A percentile compares a stretch with the other conserved stretches of the same genome.
phyloP scores from a whole-genome alignment of 345 rosid species.

The Salix dunnii region DNA sequence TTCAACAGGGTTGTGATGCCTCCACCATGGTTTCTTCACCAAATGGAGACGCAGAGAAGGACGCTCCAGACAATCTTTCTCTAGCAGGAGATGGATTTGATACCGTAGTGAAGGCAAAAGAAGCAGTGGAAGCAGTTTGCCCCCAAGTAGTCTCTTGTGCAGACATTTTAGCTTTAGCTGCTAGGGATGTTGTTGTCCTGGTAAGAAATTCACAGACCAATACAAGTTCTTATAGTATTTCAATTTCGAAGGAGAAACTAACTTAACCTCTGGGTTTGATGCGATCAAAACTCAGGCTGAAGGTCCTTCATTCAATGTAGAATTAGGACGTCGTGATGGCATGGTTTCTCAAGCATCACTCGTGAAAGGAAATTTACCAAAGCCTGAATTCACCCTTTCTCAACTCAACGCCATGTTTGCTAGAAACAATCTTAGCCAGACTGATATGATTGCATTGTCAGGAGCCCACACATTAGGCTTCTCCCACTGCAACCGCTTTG shows the following conservation, averaged over 20 bases:
- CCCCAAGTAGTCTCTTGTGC: slow-evolving; percentile 82
- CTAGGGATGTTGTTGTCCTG: slow-evolving; percentile 73
- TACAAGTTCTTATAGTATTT: background rate
- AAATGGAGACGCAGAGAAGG: slow-evolving; percentile 78
- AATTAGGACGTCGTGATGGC: slow-evolving; percentile 83
- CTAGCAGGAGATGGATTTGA: slow-evolving; percentile 95
- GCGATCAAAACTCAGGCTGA: slow-evolving; percentile 48
- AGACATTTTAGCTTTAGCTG: slow-evolving; percentile 70
- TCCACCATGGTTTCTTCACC: slow-evolving; percentile 64
- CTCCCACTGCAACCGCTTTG: slow-evolving; percentile 72
- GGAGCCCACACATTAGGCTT: slow-evolving; percentile 92
- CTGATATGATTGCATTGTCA: slow-evolving; percentile 84
- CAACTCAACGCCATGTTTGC: slow-evolving; percentile 52
- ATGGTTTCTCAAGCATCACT: slow-evolving; percentile 54
- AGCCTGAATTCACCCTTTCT: slow-evolving; percentile 44
- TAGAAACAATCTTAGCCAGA: slow-evolving; percentile 44
- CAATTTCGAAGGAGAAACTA: background rate
- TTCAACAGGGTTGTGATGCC: slow-evolving; percentile 75
- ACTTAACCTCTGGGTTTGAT: background rate
- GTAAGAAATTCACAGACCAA: slow-evolving; percentile 32
- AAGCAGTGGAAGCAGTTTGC: slow-evolving; percentile 62
- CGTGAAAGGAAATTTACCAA: slow-evolving; percentile 67
- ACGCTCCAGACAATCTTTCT: slow-evolving; percentile 69
- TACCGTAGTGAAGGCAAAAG: slow-evolving; percentile 64
- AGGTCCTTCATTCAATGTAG: slow-evolving; percentile 67